phyloP scores from a whole-genome alignment of 345 rosid genomes.

The Balakata baccata region DNA sequence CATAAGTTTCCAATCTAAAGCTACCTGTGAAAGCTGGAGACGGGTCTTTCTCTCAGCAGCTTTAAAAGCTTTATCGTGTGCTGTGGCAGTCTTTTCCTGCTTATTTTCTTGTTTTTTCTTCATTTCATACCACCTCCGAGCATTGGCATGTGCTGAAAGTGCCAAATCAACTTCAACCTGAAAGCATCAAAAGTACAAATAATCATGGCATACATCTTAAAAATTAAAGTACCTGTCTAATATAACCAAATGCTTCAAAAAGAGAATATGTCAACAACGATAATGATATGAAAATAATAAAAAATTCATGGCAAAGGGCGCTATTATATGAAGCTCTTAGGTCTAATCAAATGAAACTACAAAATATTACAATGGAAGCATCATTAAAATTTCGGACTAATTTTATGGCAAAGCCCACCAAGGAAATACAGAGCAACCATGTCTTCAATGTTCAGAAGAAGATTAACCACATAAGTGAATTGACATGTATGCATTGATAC shows the following conservation, averaged over 20 bases:
- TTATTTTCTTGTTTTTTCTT: slow-evolving; percentile 93
- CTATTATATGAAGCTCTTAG: neutral
- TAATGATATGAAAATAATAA: neutral
- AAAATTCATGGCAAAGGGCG: neutral
- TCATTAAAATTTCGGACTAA: neutral
- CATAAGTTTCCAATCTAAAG: slow-evolving; percentile 11
- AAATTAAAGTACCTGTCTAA: neutral
- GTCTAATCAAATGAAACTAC: neutral
- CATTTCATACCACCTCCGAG: slow-evolving; percentile 88
- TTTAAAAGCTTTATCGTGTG: slow-evolving; percentile 93
- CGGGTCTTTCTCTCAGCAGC: slow-evolving; percentile 97
- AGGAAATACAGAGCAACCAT: neutral
- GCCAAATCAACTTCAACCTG: slow-evolving; percentile 97
- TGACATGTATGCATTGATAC: neutral
- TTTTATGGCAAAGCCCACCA: neutral
- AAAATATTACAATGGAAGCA: neutral
- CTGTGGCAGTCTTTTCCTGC: slow-evolving; percentile 87
- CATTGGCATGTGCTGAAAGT: slow-evolving; percentile 94
- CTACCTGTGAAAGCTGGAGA: slow-evolving; percentile 87
- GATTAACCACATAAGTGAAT: slow-evolving; percentile 5
- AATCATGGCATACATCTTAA: neutral
- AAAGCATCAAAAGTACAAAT: neutral
- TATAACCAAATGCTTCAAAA: neutral
- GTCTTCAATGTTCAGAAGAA: slow-evolving; percentile 2
- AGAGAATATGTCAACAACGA: neutral